phyloP scores from a whole-genome alignment of 345 rosid genomes.

The Boechera stricta region DNA sequence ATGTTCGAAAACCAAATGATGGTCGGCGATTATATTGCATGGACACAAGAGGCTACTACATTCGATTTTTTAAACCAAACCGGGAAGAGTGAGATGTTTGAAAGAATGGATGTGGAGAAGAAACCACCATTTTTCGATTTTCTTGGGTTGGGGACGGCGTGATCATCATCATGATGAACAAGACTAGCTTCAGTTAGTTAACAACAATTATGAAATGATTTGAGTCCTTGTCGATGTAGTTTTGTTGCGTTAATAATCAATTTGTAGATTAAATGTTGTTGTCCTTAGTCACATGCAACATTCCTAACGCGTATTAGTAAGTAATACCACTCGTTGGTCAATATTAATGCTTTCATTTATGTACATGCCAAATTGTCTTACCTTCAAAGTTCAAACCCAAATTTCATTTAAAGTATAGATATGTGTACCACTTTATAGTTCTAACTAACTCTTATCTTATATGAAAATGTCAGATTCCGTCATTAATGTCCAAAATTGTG shows the following conservation, averaged over 20 bases:
- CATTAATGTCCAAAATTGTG: conserved; percentile 31
- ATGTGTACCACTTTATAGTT: conserved; percentile 38
- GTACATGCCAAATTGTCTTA: conserved; percentile 38
- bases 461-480: conserved; percentile 38
- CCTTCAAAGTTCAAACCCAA: conserved; percentile 28
- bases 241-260: conserved; percentile 21
- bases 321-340: conserved; percentile 30
- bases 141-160: conserved; percentile 45
- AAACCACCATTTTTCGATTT: conserved; percentile 45
- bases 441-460: conserved; percentile 45
- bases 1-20: conserved; percentile 36
- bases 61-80: background rate
- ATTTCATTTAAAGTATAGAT: conserved; percentile 19
- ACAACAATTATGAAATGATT: conserved; percentile 23
- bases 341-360: conserved; percentile 23
- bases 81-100: conserved; percentile 17
- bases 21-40: conserved; percentile 17
- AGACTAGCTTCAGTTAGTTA: conserved; percentile 23
- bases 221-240: conserved; percentile 24
- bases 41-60: conserved; percentile 28
- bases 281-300: conserved; percentile 32
- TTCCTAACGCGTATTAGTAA: conserved; percentile 27
- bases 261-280: background rate
- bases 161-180: conserved; percentile 29
- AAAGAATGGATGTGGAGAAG: conserved; percentile 18